A percentile compares a stretch with the other conserved stretches of the same genome.
Evolutionary conservation across 768 basidiomycete genomes (phyloP).

Genomic region (Suillus cothurnatus): DNA sequence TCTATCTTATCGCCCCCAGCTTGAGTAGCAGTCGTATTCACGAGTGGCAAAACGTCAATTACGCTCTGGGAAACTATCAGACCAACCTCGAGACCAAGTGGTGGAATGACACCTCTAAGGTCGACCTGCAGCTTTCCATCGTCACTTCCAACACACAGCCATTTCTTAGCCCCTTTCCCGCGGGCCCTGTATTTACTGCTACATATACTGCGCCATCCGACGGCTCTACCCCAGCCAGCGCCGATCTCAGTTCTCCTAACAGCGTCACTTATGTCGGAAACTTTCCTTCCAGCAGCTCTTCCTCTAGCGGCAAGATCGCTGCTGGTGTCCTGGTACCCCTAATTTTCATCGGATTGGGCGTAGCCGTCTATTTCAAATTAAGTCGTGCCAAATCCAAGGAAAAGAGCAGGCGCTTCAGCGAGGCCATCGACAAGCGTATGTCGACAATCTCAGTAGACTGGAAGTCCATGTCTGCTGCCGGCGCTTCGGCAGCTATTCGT

Average conservation of each 20-base stretch:
- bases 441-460: constrained; percentile 78
- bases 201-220: constrained; percentile 51
- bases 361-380: constrained; percentile 53
- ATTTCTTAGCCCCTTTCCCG: constrained; percentile 55
- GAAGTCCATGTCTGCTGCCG: constrained; percentile 70
- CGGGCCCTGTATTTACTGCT: constrained; percentile 70
- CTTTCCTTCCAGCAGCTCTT: constrained; percentile 36
- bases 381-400: constrained; percentile 51
- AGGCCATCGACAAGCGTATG: constrained; percentile 81
- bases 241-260: constrained; percentile 40
- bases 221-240: constrained; percentile 41
- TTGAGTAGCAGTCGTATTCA: constrained; percentile 48
- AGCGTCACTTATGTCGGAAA: constrained; percentile 44
- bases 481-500: constrained; percentile 75
- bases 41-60: constrained; percentile 56
- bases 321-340: constrained; percentile 66
- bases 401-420: constrained; percentile 61
- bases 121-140: constrained; percentile 61
- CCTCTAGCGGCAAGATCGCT: constrained; percentile 60
- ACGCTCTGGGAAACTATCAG: constrained; percentile 48
- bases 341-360: constrained; percentile 50
- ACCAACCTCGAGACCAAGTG: constrained; percentile 59
- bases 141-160: constrained; percentile 50
- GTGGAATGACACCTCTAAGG: constrained; percentile 62
- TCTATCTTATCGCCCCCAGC: constrained; percentile 64